These are phyloP conservation scores for Cryphonectria naterciae DNA, from an alignment of 2,329 filamentous ascomycete species.

Conservation along the genomic window DNA sequence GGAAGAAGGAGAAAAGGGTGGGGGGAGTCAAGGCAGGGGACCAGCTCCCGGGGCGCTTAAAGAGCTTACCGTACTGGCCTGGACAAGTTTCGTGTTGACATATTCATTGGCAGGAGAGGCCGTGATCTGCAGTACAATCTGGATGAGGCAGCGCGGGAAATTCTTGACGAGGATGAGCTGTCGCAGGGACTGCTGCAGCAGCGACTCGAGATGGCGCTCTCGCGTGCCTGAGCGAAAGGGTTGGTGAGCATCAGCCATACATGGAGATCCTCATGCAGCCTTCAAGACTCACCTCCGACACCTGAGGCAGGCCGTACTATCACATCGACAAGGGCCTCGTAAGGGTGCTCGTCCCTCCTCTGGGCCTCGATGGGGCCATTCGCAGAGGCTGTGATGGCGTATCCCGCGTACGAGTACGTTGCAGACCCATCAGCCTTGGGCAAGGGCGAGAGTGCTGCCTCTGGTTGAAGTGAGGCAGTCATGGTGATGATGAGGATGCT, in stretches of 20 bases:
- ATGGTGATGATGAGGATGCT: slow-evolving; percentile 39
- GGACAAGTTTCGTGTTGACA: slow-evolving; percentile 61
- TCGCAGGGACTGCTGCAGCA: slow-evolving; percentile 72
- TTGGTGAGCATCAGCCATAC: slow-evolving; percentile 27
- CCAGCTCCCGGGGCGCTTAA: slow-evolving; percentile 7
- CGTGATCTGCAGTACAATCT: slow-evolving; percentile 79
- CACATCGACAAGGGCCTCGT: slow-evolving; percentile 89
- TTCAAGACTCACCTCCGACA: slow-evolving; percentile 67
- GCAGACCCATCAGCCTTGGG: slow-evolving; percentile 80
- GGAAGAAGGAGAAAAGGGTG: background rate
- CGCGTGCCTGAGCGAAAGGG: slow-evolving; percentile 60
- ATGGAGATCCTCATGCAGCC: slow-evolving; percentile 26
- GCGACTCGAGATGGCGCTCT: slow-evolving; percentile 80
- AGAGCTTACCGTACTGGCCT: slow-evolving; percentile 61
- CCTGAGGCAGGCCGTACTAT: slow-evolving; percentile 85
- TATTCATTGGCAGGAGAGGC: slow-evolving; percentile 70
- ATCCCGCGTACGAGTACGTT: slow-evolving; percentile 74
- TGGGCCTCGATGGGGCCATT: slow-evolving; percentile 93
- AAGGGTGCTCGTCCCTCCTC: slow-evolving; percentile 86
- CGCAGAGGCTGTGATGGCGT: slow-evolving; percentile 80
- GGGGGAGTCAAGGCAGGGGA: background rate
- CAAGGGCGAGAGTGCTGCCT: slow-evolving; percentile 61
- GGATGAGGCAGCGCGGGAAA: slow-evolving; percentile 77
- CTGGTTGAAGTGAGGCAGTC: slow-evolving; percentile 52
- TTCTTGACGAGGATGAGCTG: slow-evolving; percentile 75